These are phyloP conservation scores for Fusarium cyanostomum DNA, from an alignment of 2,329 filamentous ascomycete genomes.

Conservation along the genomic window DNA sequence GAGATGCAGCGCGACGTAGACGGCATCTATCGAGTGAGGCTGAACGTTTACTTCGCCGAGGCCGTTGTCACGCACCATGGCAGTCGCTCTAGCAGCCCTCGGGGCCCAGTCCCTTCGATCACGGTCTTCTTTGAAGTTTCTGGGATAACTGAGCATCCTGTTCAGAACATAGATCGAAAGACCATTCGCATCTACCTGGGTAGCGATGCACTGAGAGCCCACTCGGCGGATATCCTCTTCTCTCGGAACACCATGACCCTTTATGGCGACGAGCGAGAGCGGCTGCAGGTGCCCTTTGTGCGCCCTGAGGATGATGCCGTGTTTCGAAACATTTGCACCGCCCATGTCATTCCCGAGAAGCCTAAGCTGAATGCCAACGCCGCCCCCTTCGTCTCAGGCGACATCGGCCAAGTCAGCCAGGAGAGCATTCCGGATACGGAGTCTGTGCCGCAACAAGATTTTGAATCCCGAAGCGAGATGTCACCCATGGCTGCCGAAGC, in stretches of 20 bases:
- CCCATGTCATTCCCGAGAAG: conserved; percentile 63
- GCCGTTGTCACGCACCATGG: conserved; percentile 82
- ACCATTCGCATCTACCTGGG: conserved; percentile 87
- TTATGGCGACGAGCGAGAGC: conserved; percentile 86
- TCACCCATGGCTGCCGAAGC: conserved; percentile 52
- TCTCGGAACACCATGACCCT: conserved; percentile 91
- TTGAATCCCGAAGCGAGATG: conserved; percentile 40
- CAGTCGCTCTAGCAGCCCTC: conserved; percentile 76
- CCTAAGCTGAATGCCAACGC: conserved; percentile 67
- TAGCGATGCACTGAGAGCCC: conserved; percentile 84
- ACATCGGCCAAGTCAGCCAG: conserved; percentile 41
- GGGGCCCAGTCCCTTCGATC: conserved; percentile 77
- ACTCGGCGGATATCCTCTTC: conserved; percentile 90
- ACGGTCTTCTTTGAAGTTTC: conserved; percentile 80
- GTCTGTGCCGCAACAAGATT: conserved; percentile 37
- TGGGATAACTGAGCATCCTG: conserved; percentile 61
- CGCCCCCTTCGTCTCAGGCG: conserved; percentile 53
- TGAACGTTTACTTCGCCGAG: conserved; percentile 90
- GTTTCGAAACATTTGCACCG: conserved; percentile 81
- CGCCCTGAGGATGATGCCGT: conserved; percentile 85
- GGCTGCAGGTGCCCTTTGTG: conserved; percentile 89
- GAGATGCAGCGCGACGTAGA: conserved; percentile 73
- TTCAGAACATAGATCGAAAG: conserved; percentile 55
- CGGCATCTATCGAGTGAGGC: conserved; percentile 73
- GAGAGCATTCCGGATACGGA: conserved; percentile 24